Percentiles rank a stretch among this genome's conserved stretches.
phyloP scores from a whole-genome alignment of 805 yeast genomes.

The Saccharomycopsis fermentans region DNA sequence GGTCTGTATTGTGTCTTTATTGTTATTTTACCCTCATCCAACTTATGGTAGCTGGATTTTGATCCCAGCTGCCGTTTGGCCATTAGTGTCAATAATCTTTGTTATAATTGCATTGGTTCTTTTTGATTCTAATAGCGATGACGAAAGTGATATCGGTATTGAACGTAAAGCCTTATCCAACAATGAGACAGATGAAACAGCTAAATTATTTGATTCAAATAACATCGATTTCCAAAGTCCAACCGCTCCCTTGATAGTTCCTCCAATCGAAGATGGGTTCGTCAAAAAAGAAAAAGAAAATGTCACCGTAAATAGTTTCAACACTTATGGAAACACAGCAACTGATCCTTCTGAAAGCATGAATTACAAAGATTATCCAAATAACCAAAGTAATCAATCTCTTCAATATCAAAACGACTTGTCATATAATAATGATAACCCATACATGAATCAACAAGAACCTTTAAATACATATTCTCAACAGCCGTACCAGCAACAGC shows the following conservation, averaged over 20 bases:
- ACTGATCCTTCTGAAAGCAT: neutral
- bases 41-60: constrained; percentile 68
- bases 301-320: neutral
- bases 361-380: neutral
- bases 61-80: constrained; percentile 54
- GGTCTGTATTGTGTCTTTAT: constrained; percentile 42
- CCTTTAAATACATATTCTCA: neutral
- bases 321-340: neutral
- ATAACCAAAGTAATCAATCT: neutral
- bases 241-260: neutral
- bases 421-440: neutral
- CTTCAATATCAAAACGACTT: neutral
- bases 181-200: neutral
- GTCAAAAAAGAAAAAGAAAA: neutral
- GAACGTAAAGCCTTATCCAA: constrained; percentile 11
- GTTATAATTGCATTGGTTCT: constrained; percentile 31
- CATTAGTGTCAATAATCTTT: constrained; percentile 41
- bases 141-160: constrained; percentile 16
- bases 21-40: constrained; percentile 55
- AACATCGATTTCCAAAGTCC: neutral
- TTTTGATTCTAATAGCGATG: constrained; percentile 11
- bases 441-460: neutral
- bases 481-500: neutral
- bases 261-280: neutral
- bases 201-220: neutral